Evolutionary conservation across 306 rosid species (phyloP).

Genomic region (Elaeagnus macrophylla): DNA sequence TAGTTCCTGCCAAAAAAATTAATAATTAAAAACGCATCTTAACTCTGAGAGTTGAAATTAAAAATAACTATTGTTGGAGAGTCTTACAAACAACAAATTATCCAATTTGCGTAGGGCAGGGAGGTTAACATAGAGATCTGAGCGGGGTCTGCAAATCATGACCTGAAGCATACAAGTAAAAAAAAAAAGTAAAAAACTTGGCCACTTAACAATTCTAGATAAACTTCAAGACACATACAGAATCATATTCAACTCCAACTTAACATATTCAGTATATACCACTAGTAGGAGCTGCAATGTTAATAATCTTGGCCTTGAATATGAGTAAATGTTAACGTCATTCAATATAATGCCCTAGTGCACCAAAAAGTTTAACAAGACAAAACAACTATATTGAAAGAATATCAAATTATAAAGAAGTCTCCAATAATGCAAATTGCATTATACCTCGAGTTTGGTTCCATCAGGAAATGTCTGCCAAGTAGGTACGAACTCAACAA

Average conservation of each 20-base stretch:
- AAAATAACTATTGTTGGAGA: conserved; percentile 13
- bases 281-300: too few species aligned
- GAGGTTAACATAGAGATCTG: conserved; percentile 84
- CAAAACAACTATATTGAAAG: too few species aligned
- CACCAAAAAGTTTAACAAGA: too few species aligned
- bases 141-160: conserved; percentile 86
- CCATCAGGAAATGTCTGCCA: conserved; percentile 90
- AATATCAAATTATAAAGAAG: too few species aligned
- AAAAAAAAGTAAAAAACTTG: not conserved
- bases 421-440: not conserved
- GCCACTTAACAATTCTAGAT: too few species aligned
- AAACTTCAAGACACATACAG: not conserved
- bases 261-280: too few species aligned
- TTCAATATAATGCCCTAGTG: too few species aligned
- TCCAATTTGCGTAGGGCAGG: conserved; percentile 91
- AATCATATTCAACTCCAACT: too few species aligned
- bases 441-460: conserved; percentile 68
- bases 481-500: conserved; percentile 65
- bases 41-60: conserved; percentile 7
- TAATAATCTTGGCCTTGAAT: too few species aligned
- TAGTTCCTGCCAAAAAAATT: conserved; percentile 50
- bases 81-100: conserved; percentile 90
- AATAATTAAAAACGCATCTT: conserved; percentile 8
- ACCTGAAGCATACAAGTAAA: conserved; percentile 35
- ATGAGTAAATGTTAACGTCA: too few species aligned